phyloP scores from a whole-genome alignment of 208 protist species.

The Zelonia costaricensis region DNA sequence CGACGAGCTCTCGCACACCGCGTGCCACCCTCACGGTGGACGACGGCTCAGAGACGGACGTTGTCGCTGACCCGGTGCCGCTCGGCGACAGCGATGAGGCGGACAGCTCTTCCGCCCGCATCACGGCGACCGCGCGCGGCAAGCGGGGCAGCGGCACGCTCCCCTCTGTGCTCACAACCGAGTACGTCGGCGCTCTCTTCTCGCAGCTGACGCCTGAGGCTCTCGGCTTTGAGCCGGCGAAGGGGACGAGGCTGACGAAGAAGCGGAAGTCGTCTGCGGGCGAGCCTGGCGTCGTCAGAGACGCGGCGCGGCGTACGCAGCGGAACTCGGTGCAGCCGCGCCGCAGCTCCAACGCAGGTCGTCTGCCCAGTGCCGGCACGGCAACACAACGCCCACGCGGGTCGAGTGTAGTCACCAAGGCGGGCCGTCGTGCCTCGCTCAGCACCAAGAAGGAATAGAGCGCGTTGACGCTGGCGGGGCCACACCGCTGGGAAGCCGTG shows the following conservation, averaged over 20 bases:
- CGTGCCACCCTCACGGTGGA: background rate
- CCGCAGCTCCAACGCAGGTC: no score
- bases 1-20: background rate
- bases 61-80: background rate
- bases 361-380: no score
- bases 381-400: no score
- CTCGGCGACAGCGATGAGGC: background rate
- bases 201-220: conserved; percentile 52
- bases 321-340: background rate
- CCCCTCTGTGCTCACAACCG: conserved; percentile 22
- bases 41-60: background rate
- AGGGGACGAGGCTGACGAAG: conserved; percentile 2
- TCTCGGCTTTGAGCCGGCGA: conserved; percentile 19
- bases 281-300: background rate
- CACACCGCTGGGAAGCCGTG: no score
- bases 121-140: background rate
- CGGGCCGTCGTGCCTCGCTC: no score
- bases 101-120: background rate
- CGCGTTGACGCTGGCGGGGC: no score
- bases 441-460: no score
- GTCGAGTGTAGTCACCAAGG: no score
- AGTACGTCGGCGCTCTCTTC: conserved; percentile 40
- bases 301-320: background rate
- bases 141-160: background rate
- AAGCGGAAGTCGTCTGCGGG: conserved; percentile 22